A percentile compares a stretch with the other conserved stretches of the same genome.
Conservation (phyloP, 352 stramenopile species). For the Phytophthora podocarpi region DNA sequence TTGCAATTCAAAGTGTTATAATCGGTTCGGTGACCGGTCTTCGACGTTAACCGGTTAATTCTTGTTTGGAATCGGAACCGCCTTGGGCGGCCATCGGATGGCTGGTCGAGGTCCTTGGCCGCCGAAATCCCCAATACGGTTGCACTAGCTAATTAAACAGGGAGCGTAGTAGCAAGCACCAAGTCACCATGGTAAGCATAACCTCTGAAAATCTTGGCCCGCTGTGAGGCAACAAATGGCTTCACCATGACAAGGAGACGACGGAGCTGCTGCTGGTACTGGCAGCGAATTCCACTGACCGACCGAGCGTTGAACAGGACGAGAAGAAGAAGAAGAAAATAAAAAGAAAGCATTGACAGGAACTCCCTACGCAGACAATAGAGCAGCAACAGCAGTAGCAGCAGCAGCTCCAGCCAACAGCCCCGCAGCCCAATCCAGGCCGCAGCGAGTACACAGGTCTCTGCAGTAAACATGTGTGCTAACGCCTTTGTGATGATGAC, state of each 20-base stretch:
- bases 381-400: not conserved
- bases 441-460: not conserved
- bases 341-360: conserved; percentile 1
- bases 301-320: not conserved
- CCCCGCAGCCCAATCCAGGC: not conserved
- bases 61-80: conserved; percentile 2
- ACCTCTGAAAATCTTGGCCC: too few species aligned
- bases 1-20: conserved; percentile 4
- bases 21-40: not conserved
- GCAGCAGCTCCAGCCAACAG: conserved; percentile 15
- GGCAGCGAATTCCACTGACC: not conserved
- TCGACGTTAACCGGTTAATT: conserved; percentile 33
- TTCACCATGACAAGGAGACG: not conserved
- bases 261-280: conserved; percentile 25
- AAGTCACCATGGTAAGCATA: conserved; percentile 88
- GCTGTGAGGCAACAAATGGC: not conserved
- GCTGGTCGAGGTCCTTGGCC: conserved; percentile 41
- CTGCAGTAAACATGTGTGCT: conserved; percentile 11
- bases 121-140: conserved; percentile 32
- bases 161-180: conserved; percentile 76
- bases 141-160: conserved; percentile 83
- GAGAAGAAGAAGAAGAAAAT: not conserved
- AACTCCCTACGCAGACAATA: not conserved
- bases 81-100: conserved; percentile 38
- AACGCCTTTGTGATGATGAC: conserved; percentile 25